Evolutionary conservation across 495 filamentous ascomycete species (phyloP).

Genomic region (Daldinia vernicosa): DNA sequence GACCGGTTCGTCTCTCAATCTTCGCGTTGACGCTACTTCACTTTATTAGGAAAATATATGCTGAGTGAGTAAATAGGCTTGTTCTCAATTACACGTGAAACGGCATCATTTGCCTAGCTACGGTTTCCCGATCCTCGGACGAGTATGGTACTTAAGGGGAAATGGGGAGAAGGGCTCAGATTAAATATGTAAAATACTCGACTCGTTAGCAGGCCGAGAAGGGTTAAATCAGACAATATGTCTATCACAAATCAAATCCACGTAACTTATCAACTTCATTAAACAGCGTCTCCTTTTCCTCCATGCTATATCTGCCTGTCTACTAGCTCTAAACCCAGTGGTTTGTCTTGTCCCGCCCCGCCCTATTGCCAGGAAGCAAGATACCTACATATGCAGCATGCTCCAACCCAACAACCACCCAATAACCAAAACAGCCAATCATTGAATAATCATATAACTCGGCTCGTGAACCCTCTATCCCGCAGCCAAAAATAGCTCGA

Average conservation of each 20-base stretch:
- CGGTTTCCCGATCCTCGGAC: not conserved
- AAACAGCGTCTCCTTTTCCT: not conserved
- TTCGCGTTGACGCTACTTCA: not conserved
- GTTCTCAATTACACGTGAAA: not conserved
- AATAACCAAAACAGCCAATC: too few relatives aligned
- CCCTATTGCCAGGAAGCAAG: not conserved
- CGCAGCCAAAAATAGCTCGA: too few relatives aligned
- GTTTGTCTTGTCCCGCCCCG: not conserved
- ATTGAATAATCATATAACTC: too few relatives aligned
- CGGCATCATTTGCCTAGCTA: not conserved
- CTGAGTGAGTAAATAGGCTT: slow-evolving; percentile 2
- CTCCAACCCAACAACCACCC: too few relatives aligned
- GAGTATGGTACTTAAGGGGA: not conserved
- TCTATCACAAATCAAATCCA: too few relatives aligned
- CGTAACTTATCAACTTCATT: not conserved
- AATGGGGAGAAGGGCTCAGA: not conserved
- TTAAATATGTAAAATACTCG: not conserved
- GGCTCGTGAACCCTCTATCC: too few relatives aligned
- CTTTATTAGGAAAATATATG: not conserved
- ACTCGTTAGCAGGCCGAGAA: not conserved
- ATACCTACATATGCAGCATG: too few relatives aligned
- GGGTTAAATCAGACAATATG: not conserved
- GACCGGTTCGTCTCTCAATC: not conserved
- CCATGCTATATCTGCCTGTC: not conserved
- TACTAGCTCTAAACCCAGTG: not conserved